Base-by-base conservation (phyloP, 2,329 filamentous ascomycete species). In the Penicillium sp. region DNA sequence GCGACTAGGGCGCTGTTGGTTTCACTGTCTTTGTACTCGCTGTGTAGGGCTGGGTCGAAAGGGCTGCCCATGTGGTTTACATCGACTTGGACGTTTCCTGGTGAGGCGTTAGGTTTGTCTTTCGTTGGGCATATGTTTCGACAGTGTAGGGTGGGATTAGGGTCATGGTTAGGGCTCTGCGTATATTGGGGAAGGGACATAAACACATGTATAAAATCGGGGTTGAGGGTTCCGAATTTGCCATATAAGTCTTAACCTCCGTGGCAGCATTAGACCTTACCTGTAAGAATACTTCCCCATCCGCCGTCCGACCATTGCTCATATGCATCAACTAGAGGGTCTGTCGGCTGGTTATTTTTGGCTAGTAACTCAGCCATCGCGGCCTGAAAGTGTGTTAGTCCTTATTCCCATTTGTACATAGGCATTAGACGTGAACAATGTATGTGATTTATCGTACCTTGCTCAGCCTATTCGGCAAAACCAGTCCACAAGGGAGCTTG, bases 401-500 rank as follows among this genome's bases (percentile, higher is more conserved):
- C 22, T 58, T 53, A 62, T 37, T 42, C 26, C 22, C 26, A 16
- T 29, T 29, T 16, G 13, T 13, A 5, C 5, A 24, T 51, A 35
- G 22, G 31, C 8, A 37, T 14, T 22, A 24, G 7, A 3, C 10
- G 9, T 24, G 10, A 14, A 22, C 2, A 13, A 16, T 38, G 5
- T 11, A n/a, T 20, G 7, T 31, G 18, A 26, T 18, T 20, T 20
- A 10, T 9, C 47, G 14, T 55, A 72, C 71, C 68, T 79, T 79
- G 47, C 68, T 74, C 1, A 86, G 74, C 5, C 83, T 79, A 62
- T 86, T 86, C 3, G 81, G 80, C 3, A 86, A 66, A 0, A 74
- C 76, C 26, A 86, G 73, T 1, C 84, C 84, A 65, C 81, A 83
- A 58, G 80, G 79, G 1, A 85, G 74, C 37, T 76, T 81, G 16